Percentiles rank a stretch among this genome's conserved stretches.
phyloP scores from a whole-genome alignment of 2,329 filamentous ascomycete genomes.

The Apiospora phragmitis region DNA sequence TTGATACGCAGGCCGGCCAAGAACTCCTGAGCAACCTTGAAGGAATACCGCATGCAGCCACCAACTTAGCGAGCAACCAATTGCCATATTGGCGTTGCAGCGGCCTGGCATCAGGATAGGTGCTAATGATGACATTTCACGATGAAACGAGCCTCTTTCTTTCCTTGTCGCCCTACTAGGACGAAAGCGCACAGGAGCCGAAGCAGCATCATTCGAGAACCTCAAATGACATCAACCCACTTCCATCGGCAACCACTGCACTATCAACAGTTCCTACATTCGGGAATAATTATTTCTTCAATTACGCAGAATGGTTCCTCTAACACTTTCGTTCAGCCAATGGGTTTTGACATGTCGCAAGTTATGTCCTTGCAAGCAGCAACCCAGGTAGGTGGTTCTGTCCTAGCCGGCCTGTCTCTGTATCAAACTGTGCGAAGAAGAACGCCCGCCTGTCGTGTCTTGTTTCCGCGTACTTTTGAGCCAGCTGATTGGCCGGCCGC shows the following conservation, averaged over 20 bases:
- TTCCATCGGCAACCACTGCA: not conserved
- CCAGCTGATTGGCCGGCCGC: not conserved
- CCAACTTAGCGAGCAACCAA: not conserved
- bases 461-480: not conserved
- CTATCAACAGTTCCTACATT: not conserved
- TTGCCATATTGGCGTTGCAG: not conserved
- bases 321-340: not conserved
- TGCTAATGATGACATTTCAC: not conserved
- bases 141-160: conserved; percentile 1
- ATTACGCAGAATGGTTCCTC: not conserved
- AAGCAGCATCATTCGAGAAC: not conserved
- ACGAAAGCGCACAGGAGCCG: not conserved
- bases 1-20: not conserved
- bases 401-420: not conserved
- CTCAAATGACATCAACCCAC: conserved; percentile 4
- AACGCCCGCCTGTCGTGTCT: not conserved
- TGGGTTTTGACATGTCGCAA: not conserved
- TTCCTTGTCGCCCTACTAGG: not conserved
- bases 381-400: not conserved
- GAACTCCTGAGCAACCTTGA: not conserved
- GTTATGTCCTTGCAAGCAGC: not conserved
- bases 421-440: not conserved
- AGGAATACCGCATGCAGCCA: not conserved
- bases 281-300: not conserved
- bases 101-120: not conserved